phyloP scores from a whole-genome alignment of 306 rosid species.

The Ormosia emarginata region DNA sequence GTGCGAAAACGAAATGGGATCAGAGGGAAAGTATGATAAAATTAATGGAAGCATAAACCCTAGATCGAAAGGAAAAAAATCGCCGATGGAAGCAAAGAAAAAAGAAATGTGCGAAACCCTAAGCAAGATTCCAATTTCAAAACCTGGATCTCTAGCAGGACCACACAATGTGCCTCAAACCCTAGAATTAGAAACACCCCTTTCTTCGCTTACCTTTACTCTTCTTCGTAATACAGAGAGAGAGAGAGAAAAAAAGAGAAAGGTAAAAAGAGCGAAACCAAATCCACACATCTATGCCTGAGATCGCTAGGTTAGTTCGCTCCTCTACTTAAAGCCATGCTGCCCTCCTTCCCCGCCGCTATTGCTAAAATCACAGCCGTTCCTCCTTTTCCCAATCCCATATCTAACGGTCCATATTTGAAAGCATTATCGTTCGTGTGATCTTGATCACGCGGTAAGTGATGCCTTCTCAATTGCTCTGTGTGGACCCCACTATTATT shows the following conservation, averaged over 20 bases:
- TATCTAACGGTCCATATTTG: slow-evolving; percentile 33
- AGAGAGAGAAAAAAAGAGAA: neutral
- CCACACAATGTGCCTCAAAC: slow-evolving; percentile 46
- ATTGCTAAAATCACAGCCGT: slow-evolving; percentile 33
- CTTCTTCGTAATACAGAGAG: slow-evolving; percentile 1
- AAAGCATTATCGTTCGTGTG: neutral
- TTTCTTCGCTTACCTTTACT: slow-evolving; percentile 34
- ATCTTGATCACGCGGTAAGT: slow-evolving; percentile 30
- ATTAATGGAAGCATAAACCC: slow-evolving; percentile 46
- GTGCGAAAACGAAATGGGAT: neutral
- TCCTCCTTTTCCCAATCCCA: neutral
- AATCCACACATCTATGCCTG: slow-evolving; percentile 6
- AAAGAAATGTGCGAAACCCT: slow-evolving; percentile 32
- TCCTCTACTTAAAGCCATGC: slow-evolving; percentile 47
- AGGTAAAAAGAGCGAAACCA: neutral
- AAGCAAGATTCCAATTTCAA: slow-evolving; percentile 44
- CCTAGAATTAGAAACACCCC: slow-evolving; percentile 40
- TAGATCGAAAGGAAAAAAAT: slow-evolving; percentile 45
- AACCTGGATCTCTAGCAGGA: slow-evolving; percentile 60
- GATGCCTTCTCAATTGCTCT: neutral
- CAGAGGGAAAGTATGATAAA: neutral
- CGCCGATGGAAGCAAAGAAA: slow-evolving; percentile 30
- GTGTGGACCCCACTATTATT: too few species aligned
- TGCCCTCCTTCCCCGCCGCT: slow-evolving; percentile 32
- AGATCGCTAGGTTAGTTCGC: slow-evolving; percentile 8